phyloP scores from a whole-genome alignment of 192 early-diverging fungal species.

The Gaertneriomyces sp. region DNA sequence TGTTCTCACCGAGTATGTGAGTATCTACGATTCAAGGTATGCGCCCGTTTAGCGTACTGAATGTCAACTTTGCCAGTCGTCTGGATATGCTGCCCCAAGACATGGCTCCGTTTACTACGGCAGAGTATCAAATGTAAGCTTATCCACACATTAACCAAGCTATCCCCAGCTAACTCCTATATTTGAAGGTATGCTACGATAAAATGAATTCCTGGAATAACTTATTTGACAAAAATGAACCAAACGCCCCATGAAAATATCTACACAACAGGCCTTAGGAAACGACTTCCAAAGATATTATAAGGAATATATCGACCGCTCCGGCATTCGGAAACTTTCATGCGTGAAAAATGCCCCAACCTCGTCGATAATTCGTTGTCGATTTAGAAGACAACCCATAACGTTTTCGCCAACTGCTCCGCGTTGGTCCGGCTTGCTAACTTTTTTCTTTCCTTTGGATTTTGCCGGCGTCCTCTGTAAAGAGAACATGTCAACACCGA shows the following conservation, averaged over 20 bases:
- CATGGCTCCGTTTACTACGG: constrained; percentile 44
- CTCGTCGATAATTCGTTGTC: constrained; percentile 34
- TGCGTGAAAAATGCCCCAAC: constrained; percentile 36
- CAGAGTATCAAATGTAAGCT: constrained; percentile 45
- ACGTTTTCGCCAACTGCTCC: constrained; percentile 29
- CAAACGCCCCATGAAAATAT: too few relatives aligned
- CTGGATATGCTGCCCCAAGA: constrained; percentile 36
- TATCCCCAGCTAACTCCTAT: too few relatives aligned
- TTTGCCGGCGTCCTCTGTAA: constrained; percentile 19
- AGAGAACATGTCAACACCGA: background rate
- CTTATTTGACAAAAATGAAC: too few relatives aligned
- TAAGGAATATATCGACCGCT: constrained; percentile 26
- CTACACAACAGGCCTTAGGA: too few relatives aligned
- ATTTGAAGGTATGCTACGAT: too few relatives aligned
- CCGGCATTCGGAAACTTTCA: constrained; percentile 35
- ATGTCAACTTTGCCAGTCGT: constrained; percentile 13
- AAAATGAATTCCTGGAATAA: too few relatives aligned
- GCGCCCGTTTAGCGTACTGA: background rate
- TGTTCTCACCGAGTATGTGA: constrained; percentile 58
- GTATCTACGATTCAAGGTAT: constrained; percentile 14
- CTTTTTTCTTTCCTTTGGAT: constrained; percentile 15
- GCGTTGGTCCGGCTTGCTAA: constrained; percentile 1
- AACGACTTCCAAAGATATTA: background rate
- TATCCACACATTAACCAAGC: background rate
- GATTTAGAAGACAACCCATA: constrained; percentile 33